Evolutionary conservation across 164 flowering plant genomes (phyloP), one percentile per base, ranked within the genome.

Genomic region (Nymphaea colorata): DNA sequence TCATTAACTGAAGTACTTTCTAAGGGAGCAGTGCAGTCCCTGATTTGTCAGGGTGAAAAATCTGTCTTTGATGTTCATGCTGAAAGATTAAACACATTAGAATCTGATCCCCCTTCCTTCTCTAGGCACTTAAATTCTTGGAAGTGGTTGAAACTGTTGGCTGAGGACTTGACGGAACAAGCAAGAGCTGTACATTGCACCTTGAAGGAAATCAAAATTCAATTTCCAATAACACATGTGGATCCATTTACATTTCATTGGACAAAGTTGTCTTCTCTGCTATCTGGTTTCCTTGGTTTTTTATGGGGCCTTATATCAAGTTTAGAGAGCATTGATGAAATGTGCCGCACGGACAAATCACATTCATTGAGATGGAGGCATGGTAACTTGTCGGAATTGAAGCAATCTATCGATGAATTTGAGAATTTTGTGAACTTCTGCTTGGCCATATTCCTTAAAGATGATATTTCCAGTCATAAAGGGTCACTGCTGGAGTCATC

Each of bases 241-340:
- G 65, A 67, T 65, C 16, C 61, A 4, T 68, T 63, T 64, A 60
- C 42, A 65, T 71, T 65, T 44, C 71, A 76, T 61, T 59, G 82
- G 73, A 83, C 72, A 64, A 81, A 75, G 65, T 43, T 85, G 59
- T 87, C 91, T 62, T 76, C 83, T 64, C 14, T 71, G 8, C 14
- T 87, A 41, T 78, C 91, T 67, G 86, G 96, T 79, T 64, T 83
- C 76, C 85, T 82, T 68, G 98, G 97, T 14, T 84, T 83, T 65
- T 63, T 91, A 68, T 83, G 89, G 90, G 97, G 95, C 69, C 65
- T 88, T 63, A 80, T 81, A 73, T 84, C 87, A 74, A 75, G 82
- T 16, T 5, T 84, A 51, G 61, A 71, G 64, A 69, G 64, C 62
- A 62, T 36, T 51, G 73, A 70, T 66, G 61, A 70, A 55, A 70